phyloP scores from a whole-genome alignment of 2,329 filamentous ascomycete species.

The Trichoderma cornu-damae region DNA sequence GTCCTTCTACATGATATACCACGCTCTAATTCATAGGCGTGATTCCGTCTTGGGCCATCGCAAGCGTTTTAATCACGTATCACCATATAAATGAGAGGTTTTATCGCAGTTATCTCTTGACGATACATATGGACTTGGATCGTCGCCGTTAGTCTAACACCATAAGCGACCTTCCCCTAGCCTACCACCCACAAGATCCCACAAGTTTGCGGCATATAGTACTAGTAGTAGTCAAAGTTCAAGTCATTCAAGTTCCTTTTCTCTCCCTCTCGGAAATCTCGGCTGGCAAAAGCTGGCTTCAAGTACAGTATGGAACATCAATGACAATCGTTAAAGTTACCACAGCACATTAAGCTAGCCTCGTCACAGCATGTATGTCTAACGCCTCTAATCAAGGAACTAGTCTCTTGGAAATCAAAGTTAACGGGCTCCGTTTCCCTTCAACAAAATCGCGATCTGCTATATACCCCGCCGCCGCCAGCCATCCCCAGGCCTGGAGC shows the following conservation, averaged over 20 bases:
- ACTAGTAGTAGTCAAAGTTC: too few relatives aligned
- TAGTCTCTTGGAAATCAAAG: constrained; percentile 3
- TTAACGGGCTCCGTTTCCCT: background rate
- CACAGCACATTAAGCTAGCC: background rate
- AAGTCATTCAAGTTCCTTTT: background rate
- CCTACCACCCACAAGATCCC: background rate
- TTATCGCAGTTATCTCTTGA: background rate
- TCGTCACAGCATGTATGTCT: background rate
- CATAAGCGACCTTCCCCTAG: background rate
- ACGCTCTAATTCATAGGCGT: background rate
- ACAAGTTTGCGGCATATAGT: background rate
- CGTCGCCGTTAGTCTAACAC: background rate
- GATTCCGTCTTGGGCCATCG: background rate
- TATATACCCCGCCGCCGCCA: background rate
- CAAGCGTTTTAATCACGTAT: background rate
- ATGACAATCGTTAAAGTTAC: background rate
- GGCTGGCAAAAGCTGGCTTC: background rate
- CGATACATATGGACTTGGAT: background rate
- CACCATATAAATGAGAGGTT: background rate
- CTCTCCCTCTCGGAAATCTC: background rate
- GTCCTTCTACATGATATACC: background rate
- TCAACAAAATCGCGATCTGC: constrained; percentile 1
- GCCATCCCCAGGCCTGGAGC: background rate
- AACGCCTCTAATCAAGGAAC: constrained; percentile 15
- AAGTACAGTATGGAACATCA: background rate